Evolutionary conservation across 495 filamentous ascomycete genomes (phyloP), one percentile per base, ranked within the genome.

Genomic region (Aspergillus ellipticus): DNA sequence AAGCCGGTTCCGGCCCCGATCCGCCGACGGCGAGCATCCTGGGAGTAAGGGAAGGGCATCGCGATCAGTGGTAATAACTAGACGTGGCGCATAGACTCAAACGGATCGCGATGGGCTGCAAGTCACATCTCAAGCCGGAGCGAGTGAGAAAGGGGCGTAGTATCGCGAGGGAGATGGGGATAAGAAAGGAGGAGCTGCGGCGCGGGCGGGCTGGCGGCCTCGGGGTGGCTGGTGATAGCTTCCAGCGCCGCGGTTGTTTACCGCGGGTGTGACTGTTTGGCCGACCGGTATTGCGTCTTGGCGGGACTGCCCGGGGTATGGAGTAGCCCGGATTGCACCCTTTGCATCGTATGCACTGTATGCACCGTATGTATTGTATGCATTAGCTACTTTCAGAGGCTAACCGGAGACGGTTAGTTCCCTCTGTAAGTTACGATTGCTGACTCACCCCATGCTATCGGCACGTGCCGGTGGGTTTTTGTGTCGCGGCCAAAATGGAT

Each of bases 31-130:
- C 80, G 78, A 63, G 67, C 60, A 64, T 88, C 83, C 70, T 86
- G 84, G 74, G 88, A 81, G 79, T 88, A 87, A 50, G 85, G 84
- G 67, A 82, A 86, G 66, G 89, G 88, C 89, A 93, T 93, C 80
- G 72, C 59, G 58, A 61, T 68, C 56, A 60, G 56, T 61, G 53
- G 60, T 43, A 46, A 57, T 53, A 48, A 66, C 68, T 64, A 72
- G 20, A 60, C 41, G 56, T 53, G 55, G 61, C 66, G 62, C 69
- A 73, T 71, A 66, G 49, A 67, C 65, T 67, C 59, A 58, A 26
- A 29, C 58, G 20, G 49, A 57, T 70, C 62, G 66, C 67, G 59
- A 63, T 57, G 39, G 53, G 35, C 62, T 42, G 59, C 15, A 63
- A 59, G 52, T 78, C 69, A 73, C 73, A 74, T 74, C 57, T 60